phyloP scores from a whole-genome alignment of 805 yeast species.

The Jamesozyma piceae region DNA sequence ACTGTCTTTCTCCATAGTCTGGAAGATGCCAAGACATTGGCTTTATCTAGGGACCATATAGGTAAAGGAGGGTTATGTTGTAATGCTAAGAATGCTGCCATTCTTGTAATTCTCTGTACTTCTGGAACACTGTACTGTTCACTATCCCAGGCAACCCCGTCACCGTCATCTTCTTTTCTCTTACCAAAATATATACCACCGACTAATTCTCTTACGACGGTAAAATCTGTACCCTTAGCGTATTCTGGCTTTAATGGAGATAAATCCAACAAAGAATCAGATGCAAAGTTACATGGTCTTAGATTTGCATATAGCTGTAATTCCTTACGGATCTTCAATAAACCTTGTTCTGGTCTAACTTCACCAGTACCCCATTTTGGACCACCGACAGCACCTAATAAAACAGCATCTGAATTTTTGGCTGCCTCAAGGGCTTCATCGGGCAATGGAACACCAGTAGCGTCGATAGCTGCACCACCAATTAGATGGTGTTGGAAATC shows the following conservation, averaged over 20 bases:
- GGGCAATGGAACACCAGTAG: slow-evolving; percentile 86
- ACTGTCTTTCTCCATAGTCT: slow-evolving; percentile 95
- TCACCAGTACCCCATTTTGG: slow-evolving; percentile 98
- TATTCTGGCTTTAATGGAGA: slow-evolving; percentile 81
- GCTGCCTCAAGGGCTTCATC: slow-evolving; percentile 77
- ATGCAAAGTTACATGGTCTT: slow-evolving; percentile 91
- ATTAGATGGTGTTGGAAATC: slow-evolving; percentile 76
- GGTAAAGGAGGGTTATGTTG: slow-evolving; percentile 92
- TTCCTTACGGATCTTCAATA: slow-evolving; percentile 88
- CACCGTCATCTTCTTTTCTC: slow-evolving; percentile 83
- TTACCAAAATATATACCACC: slow-evolving; percentile 98
- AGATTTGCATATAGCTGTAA: slow-evolving; percentile 89
- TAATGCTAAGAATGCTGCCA: slow-evolving; percentile 95
- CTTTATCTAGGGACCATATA: slow-evolving; percentile 93
- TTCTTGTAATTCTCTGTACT: slow-evolving; percentile 89
- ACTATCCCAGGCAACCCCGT: slow-evolving; percentile 84
- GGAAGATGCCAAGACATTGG: slow-evolving; percentile 92
- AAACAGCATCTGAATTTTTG: slow-evolving; percentile 84
- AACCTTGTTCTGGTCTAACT: slow-evolving; percentile 96
- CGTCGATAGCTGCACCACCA: slow-evolving; percentile 98
- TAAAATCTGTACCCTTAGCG: slow-evolving; percentile 84
- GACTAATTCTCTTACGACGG: slow-evolving; percentile 90
- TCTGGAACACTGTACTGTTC: slow-evolving; percentile 87
- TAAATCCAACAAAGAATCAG: slow-evolving; percentile 72
- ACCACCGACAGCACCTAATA: slow-evolving; percentile 97